Evolutionary conservation across 345 rosid species (phyloP).

Genomic region (Abelmoschus esculentus): DNA sequence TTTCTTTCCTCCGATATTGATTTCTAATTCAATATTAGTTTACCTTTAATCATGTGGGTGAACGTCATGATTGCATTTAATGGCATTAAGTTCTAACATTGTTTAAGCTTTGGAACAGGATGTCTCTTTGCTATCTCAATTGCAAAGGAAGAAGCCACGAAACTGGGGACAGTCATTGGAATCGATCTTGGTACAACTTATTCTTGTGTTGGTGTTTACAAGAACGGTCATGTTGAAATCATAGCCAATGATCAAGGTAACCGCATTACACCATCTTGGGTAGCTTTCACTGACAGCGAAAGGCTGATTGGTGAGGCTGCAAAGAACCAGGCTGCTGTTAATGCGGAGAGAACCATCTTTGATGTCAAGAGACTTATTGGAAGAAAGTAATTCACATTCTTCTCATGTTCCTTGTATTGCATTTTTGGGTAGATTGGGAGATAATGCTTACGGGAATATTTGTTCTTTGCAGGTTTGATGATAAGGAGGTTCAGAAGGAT

Average conservation of each 20-base stretch:
- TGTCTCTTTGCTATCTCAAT: constrained; percentile 48
- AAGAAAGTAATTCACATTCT: constrained; percentile 52
- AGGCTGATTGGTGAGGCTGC: constrained; percentile 98
- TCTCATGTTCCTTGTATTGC: neutral
- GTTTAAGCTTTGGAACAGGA: constrained; percentile 11
- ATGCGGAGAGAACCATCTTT: constrained; percentile 76
- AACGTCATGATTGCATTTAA: neutral
- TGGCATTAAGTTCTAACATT: neutral
- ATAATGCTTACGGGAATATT: neutral
- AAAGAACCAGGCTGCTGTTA: constrained; percentile 92
- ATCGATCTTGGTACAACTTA: constrained; percentile 96
- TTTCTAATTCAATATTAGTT: neutral
- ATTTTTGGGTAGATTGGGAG: neutral
- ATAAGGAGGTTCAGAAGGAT: constrained; percentile 91
- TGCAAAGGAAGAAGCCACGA: constrained; percentile 62
- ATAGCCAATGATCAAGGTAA: constrained; percentile 19
- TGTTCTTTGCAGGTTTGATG: constrained; percentile 51
- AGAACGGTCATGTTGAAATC: constrained; percentile 93
- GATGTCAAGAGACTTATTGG: constrained; percentile 96
- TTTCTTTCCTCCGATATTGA: neutral
- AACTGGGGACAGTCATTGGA: constrained; percentile 90
- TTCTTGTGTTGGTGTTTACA: constrained; percentile 97
- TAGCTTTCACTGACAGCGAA: constrained; percentile 85
- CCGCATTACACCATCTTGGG: constrained; percentile 43
- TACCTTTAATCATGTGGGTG: neutral